Conservation (phyloP, 192 early-diverging fungal species). For the Kappamyces sp. region DNA sequence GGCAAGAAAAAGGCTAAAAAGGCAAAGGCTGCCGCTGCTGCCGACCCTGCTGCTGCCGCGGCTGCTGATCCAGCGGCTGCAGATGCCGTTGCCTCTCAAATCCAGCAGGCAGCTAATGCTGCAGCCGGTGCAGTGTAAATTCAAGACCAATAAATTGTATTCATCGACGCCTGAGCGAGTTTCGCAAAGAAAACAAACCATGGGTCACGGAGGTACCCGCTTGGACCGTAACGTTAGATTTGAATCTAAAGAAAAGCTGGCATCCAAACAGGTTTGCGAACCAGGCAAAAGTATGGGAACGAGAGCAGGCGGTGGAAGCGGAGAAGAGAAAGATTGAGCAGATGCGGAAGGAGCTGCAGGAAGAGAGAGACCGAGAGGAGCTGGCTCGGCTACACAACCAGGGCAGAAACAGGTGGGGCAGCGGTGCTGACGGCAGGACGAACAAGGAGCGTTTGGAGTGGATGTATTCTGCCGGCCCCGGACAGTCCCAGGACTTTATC, state of each 20-base stretch:
- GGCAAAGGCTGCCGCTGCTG: no score
- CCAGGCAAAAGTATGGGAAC: conserved; percentile 86
- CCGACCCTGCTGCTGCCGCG: not conserved
- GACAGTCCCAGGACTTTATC: conserved; percentile 29
- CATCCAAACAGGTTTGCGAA: conserved; percentile 89
- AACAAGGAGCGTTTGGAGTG: conserved; percentile 78
- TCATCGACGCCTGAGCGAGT: not conserved
- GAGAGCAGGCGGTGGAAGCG: conserved; percentile 73
- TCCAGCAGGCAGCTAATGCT: not conserved
- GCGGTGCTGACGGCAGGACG: conserved; percentile 38
- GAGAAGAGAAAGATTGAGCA: conserved; percentile 84
- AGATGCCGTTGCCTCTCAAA: not conserved
- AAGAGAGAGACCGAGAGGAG: conserved; percentile 84
- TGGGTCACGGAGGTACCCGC: not conserved
- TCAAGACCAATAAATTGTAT: not conserved
- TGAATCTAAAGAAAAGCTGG: conserved; percentile 96
- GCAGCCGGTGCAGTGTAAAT: not conserved
- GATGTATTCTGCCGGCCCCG: conserved; percentile 87
- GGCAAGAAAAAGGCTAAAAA: no score
- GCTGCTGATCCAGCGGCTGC: not conserved
- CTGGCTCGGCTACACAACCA: conserved; percentile 72
- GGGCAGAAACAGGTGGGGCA: conserved; percentile 15
- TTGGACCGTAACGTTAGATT: not conserved
- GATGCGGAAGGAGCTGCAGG: conserved; percentile 84
- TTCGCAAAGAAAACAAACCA: not conserved